Percentiles rank a stretch among this genome's conserved stretches.
phyloP scores from a whole-genome alignment of 2,329 filamentous ascomycete genomes.

The Neofusicoccum parvum region DNA sequence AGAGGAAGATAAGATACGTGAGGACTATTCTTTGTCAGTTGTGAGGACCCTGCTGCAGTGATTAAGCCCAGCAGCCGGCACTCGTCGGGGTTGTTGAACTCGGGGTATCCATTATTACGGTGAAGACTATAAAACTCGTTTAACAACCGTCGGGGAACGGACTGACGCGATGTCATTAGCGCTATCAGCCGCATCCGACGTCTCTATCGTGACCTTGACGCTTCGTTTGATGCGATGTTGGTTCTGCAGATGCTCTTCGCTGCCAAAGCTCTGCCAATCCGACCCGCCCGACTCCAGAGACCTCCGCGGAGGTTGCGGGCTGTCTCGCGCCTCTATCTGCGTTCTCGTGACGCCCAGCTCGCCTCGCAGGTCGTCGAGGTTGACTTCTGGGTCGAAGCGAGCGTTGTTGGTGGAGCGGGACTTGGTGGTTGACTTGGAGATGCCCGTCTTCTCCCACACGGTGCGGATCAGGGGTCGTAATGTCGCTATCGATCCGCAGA shows the following conservation, averaged over 20 bases:
- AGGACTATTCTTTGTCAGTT: no score
- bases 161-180: slow-evolving; percentile 4
- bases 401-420: background rate
- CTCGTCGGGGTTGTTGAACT: no score
- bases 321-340: background rate
- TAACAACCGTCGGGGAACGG: background rate
- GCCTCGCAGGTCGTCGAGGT: background rate
- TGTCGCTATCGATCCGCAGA: slow-evolving; percentile 52
- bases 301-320: background rate
- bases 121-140: slow-evolving; percentile 7
- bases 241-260: slow-evolving; percentile 7
- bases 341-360: background rate
- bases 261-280: slow-evolving; percentile 11
- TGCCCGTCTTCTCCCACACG: slow-evolving; percentile 28
- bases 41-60: no score
- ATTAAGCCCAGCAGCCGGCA: no score
- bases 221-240: slow-evolving; percentile 2
- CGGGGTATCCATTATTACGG: no score
- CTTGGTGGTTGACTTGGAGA: slow-evolving; percentile 14
- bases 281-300: background rate
- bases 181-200: background rate
- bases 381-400: slow-evolving; percentile 4
- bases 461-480: slow-evolving; percentile 50
- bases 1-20: no score
- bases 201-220: background rate